Evolutionary conservation across 176 grass and related monocot species (phyloP).

Genomic region (Chrysopogon serrulatus): DNA sequence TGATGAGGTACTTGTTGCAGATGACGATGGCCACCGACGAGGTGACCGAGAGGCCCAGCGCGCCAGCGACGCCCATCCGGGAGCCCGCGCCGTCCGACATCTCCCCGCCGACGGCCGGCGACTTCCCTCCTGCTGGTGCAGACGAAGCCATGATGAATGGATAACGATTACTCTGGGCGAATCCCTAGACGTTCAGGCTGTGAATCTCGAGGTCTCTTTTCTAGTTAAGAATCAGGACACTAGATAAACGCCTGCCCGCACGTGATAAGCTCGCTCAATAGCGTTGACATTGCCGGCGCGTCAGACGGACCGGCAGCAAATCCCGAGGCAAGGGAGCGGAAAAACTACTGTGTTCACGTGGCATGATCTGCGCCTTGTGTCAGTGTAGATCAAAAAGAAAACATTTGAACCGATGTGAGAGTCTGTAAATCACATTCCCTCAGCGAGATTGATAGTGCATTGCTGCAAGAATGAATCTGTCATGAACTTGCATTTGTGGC

Average conservation of each 20-base stretch:
- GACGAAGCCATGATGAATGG: background rate
- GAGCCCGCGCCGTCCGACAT: constrained; percentile 47
- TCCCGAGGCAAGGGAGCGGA: background rate
- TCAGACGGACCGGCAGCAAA: background rate
- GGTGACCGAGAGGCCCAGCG: constrained; percentile 64
- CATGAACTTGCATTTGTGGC: background rate
- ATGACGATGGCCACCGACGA: constrained; percentile 90
- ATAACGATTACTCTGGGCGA: background rate
- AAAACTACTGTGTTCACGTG: background rate
- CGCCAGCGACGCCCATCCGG: constrained; percentile 48
- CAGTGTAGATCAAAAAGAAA: background rate
- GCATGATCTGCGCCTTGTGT: background rate
- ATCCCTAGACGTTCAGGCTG: background rate
- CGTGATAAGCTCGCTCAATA: background rate
- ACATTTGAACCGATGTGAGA: background rate
- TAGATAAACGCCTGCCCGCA: background rate
- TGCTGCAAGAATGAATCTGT: background rate
- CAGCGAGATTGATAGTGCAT: background rate
- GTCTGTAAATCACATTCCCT: no score
- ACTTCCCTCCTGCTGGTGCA: constrained; percentile 17
- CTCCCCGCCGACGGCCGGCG: background rate
- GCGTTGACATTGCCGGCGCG: background rate
- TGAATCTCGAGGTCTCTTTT: background rate
- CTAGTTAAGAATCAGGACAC: background rate
- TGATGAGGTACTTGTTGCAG: constrained; percentile 96